Evolutionary conservation across 345 rosid species (phyloP).

Genomic region (Eucalyptus regnans): DNA sequence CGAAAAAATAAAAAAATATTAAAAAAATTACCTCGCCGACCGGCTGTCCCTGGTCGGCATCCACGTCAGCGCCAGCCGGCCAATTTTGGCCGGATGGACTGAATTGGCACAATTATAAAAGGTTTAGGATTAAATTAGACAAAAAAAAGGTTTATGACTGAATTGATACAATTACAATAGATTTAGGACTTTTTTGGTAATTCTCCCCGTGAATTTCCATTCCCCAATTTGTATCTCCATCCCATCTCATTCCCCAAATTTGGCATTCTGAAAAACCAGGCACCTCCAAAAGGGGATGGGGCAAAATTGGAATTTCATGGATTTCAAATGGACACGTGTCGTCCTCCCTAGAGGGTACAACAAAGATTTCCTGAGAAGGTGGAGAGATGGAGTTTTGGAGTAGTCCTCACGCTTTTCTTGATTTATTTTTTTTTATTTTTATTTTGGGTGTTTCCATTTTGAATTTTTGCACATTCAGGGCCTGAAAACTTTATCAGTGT

Average conservation of each 20-base stretch:
- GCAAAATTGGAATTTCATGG: background rate
- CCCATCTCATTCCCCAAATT: background rate
- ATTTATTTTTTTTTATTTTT: too few species aligned
- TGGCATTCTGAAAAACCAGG: background rate
- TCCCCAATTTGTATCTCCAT: background rate
- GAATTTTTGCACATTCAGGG: background rate
- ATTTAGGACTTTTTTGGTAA: too few species aligned
- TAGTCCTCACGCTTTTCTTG: background rate
- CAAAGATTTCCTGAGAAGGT: background rate
- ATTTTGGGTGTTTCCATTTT: background rate
- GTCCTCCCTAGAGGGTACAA: background rate
- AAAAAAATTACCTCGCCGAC: too few species aligned
- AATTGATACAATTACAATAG: too few species aligned
- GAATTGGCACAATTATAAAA: too few species aligned
- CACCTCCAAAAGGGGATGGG: background rate
- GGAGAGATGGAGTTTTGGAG: background rate
- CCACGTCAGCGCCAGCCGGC: too few species aligned
- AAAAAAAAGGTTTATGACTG: too few species aligned
- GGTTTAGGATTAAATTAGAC: too few species aligned
- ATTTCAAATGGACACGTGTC: background rate
- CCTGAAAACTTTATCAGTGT: background rate
- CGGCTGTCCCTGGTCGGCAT: too few species aligned
- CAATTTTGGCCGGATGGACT: too few species aligned
- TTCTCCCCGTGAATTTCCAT: background rate
- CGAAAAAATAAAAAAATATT: too few species aligned